Evolutionary conservation across 1,284 basidiomycete genomes (phyloP), one percentile per base, ranked within the genome.

Genomic region (Anthracocystis walkeri): DNA sequence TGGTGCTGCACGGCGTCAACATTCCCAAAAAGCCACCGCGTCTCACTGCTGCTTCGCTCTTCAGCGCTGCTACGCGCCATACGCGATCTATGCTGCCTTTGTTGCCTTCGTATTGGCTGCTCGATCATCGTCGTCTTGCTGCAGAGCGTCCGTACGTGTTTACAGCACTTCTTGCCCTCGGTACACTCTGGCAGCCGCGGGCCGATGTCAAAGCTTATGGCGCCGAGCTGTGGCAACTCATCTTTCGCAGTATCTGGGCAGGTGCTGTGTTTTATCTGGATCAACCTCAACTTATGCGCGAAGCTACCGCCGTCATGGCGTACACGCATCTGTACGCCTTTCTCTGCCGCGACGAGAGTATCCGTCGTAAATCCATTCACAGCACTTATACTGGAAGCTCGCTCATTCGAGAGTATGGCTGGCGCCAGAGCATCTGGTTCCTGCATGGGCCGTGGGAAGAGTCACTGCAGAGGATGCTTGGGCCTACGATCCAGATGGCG

Each of bases 1-100:
- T 75, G 1, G 63, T 75, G n/a, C 53, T 75, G n/a, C 72, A 75
- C 29, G 72, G 72, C 10, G 72, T 75, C 72, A 75, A 70, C 60
- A 75, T 75, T 10, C 72, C 72, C 42, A 75, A 70, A 49, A 75
- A 75, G 58, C 72, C 72, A 18, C 67, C 72, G 7, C 66, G 67
- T 33, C 63, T 71, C 41, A 75, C 67, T 4, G 72, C 72, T 5
- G 67, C 64, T 6, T 70, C 67, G 41, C 72, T 75, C 25, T 75
- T 75, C 67, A 70, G 58, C 46, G 64, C 66, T 23, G 67, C 67
- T 0, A 71, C 67, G 4, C 63, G 72, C 8, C 63, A 70, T n/a
- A 66, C 56, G 2, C 63, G 58, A 0, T 52, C 67, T 38, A 56
- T 75, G 57, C 42, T 75, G 49, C 72, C 72, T 2, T 11, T 65